Evolutionary conservation across 768 basidiomycete species (phyloP).

Genomic region (Chiua virens): DNA sequence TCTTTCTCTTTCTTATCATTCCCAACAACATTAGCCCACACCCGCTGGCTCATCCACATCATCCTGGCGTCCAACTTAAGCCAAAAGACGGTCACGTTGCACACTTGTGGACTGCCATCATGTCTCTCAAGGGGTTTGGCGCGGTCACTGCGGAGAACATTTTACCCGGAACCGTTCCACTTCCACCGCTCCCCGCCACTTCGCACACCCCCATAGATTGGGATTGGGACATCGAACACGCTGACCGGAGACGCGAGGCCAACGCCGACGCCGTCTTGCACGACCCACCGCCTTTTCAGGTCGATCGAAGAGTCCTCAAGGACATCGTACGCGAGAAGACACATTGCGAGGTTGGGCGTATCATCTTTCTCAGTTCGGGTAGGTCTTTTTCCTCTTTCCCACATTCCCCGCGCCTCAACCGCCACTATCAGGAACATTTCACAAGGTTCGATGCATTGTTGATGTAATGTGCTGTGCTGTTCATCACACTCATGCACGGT

Average conservation of each 20-base stretch:
- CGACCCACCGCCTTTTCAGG: conserved; percentile 64
- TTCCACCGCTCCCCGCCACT: conserved; percentile 10
- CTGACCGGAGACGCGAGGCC: conserved; percentile 64
- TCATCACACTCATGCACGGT: conserved; percentile 5
- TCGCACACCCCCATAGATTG: conserved; percentile 44
- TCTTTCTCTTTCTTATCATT: neutral
- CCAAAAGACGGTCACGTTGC: conserved; percentile 10
- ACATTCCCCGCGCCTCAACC: conserved; percentile 1
- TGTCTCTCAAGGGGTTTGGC: conserved; percentile 8
- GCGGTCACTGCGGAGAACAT: neutral
- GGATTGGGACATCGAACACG: conserved; percentile 73
- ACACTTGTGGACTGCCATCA: conserved; percentile 3
- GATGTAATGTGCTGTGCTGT: neutral
- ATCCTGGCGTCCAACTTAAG: neutral
- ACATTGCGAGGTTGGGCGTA: conserved; percentile 62
- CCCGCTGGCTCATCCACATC: neutral
- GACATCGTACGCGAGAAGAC: conserved; percentile 77
- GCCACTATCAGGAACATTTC: conserved; percentile 68
- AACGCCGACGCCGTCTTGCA: conserved; percentile 63
- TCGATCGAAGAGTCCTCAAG: conserved; percentile 72
- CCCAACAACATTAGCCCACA: neutral
- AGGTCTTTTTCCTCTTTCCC: conserved; percentile 25
- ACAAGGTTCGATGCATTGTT: conserved; percentile 54
- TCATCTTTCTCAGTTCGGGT: conserved; percentile 76
- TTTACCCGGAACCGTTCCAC: conserved; percentile 23